Evolutionary conservation across 2,329 filamentous ascomycete species (phyloP), one percentile per base, ranked within the genome.

Genomic region (Ophioceras dolichostomum): DNA sequence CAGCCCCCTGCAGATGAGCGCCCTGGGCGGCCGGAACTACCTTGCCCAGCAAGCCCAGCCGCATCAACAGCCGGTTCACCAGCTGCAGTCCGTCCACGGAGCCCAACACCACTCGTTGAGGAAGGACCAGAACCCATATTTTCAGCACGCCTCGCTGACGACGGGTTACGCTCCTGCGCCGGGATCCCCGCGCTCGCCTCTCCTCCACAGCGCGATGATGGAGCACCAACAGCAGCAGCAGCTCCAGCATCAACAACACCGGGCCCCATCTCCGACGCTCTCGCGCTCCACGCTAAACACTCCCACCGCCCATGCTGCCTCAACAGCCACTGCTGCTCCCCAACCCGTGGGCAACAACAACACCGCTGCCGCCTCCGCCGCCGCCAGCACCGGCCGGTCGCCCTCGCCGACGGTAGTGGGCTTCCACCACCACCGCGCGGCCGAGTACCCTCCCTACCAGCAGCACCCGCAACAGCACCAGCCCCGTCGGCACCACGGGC

Each of bases 381-480:
- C 14, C 13, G n/a, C 28, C 8, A 22, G n/a, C 14, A 56, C 55
- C 34, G 56, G 52, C 39, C 51, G 57, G 34, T 57, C 60, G 38
- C 50, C 61, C 38, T 65, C 68, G 30, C 59, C 66, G 34, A 57
- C 67, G 19, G 57, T 61, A 50, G 52, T 56, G 32, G 56, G 58
- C 32, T 38, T 55, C 62, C 41, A 57, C 62, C 47, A 58, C 68
- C 51, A 65, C 62, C 59, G 65, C 67, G 46, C 57, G 61, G 39
- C 50, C 62, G 41, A 55, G 52, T 48, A 62, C n/a, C n/a, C n/a
- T n/a, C n/a, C n/a, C n/a, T n/a, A n/a, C n/a, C n/a, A n/a, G n/a
- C n/a, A n/a, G n/a, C n/a, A n/a, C n/a, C n/a, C n/a, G n/a, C n/a
- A 61, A 39, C 50, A 57, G 38, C 52, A 57, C 36, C 63, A 37